These are phyloP conservation scores for Novymonas esmeraldas DNA, from an alignment of 208 protist species.

Conservation along the genomic window DNA sequence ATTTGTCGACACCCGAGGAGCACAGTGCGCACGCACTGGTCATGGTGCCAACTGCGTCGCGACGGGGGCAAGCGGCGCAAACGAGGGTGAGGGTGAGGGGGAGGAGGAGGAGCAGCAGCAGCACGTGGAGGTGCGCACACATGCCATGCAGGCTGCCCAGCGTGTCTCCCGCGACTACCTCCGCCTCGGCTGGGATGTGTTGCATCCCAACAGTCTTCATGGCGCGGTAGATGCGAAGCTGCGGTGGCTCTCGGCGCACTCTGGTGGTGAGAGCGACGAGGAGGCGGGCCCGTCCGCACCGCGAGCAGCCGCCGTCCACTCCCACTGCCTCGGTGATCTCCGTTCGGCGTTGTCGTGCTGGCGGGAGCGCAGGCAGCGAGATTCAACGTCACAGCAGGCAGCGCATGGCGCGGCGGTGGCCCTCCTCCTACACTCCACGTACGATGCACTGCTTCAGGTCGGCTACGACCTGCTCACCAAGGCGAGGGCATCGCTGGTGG, in stretches of 20 bases:
- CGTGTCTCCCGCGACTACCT: conserved; percentile 39
- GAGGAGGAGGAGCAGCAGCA: conserved; percentile 13
- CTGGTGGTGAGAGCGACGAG: background rate
- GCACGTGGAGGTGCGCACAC: conserved; percentile 11
- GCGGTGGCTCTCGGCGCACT: conserved; percentile 1
- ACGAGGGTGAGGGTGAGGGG: too few species aligned
- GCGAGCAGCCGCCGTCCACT: conserved; percentile 5
- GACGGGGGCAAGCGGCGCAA: too few species aligned
- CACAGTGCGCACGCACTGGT: too few species aligned
- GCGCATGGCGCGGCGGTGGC: conserved; percentile 1
- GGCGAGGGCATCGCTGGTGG: conserved; percentile 16
- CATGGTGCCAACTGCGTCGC: too few species aligned
- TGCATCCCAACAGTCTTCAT: conserved; percentile 35
- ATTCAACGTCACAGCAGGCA: too few species aligned
- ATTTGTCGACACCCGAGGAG: background rate
- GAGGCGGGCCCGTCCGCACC: background rate
- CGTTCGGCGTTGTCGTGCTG: conserved; percentile 7
- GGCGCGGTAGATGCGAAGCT: conserved; percentile 19
- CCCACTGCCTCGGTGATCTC: conserved; percentile 13
- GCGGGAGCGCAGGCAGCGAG: background rate
- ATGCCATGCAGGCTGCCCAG: conserved; percentile 15
- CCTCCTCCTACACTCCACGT: conserved; percentile 7
- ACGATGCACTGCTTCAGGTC: conserved; percentile 24
- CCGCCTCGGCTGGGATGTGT: conserved; percentile 54
- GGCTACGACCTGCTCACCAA: conserved; percentile 35